phyloP scores from a whole-genome alignment of 805 yeast genomes.

The Sugiyamaella floridensis region DNA sequence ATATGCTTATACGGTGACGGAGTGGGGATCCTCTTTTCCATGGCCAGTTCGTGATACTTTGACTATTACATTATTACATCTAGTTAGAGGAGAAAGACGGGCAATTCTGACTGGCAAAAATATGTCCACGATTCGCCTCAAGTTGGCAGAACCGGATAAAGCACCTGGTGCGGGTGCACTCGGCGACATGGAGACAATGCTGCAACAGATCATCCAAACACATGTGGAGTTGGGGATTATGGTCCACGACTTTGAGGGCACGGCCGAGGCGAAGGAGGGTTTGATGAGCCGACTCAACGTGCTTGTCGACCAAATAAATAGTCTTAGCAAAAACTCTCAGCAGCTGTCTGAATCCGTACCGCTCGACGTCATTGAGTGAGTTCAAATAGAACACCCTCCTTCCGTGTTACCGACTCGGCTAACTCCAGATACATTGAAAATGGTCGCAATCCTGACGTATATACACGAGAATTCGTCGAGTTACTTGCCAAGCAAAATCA shows the following conservation, averaged over 20 bases:
- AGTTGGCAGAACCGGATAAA: neutral
- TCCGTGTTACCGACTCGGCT: too few species aligned
- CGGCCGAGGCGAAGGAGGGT: conserved; percentile 66
- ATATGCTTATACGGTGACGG: too few species aligned
- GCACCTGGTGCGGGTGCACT: neutral
- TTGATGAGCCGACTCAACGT: conserved; percentile 31
- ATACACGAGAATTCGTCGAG: conserved; percentile 93
- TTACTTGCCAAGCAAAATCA: conserved; percentile 88
- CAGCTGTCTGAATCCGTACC: conserved; percentile 16
- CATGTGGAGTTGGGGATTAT: conserved; percentile 84
- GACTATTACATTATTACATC: too few species aligned
- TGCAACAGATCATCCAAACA: conserved; percentile 61
- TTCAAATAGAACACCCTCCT: too few species aligned
- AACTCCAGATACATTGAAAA: conserved; percentile 65
- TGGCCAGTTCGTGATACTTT: too few species aligned
- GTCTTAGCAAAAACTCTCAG: conserved; percentile 10
- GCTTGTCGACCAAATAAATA: conserved; percentile 12
- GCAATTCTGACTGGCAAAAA: too few species aligned
- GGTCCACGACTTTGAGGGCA: conserved; percentile 90
- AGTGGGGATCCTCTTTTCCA: too few species aligned
- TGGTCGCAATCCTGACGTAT: conserved; percentile 95
- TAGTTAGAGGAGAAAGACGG: too few species aligned
- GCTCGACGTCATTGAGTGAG: conserved; percentile 20
- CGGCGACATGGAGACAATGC: conserved; percentile 28
- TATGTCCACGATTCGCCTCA: neutral